These are phyloP conservation scores for Cutaneotrichosporon spelunceum DNA, from an alignment of 1,284 basidiomycete genomes.

Conservation along the genomic window DNA sequence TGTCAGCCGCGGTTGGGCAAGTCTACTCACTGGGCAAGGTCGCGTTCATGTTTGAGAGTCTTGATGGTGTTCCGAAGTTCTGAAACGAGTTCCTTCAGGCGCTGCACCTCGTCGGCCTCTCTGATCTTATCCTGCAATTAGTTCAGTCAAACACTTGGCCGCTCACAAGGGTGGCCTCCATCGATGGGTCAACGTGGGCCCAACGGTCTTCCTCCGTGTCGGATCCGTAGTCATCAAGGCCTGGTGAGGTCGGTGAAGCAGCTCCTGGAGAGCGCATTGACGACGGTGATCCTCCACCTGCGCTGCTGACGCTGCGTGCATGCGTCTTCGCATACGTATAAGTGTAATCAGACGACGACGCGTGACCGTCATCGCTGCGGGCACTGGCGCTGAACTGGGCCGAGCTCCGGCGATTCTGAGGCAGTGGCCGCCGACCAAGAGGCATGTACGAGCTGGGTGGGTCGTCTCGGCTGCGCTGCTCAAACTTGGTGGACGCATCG, in stretches of 20 bases:
- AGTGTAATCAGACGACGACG: neutral
- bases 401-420: constrained; percentile 25
- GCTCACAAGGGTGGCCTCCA: neutral
- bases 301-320: neutral
- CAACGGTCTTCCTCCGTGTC: neutral
- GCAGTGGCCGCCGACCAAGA: neutral
- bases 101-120: constrained; percentile 1
- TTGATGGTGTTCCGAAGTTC: constrained; percentile 5
- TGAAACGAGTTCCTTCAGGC: constrained; percentile 6
- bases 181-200: neutral
- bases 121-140: constrained; percentile 19
- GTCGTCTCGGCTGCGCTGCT: constrained; percentile 4
- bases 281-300: neutral
- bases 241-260: neutral
- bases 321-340: neutral
- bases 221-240: neutral
- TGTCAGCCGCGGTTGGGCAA: neutral
- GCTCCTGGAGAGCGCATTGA: neutral
- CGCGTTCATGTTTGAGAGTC: constrained; percentile 1
- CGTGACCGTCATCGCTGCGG: constrained; percentile 22
- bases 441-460: constrained; percentile 5
- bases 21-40: neutral
- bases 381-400: constrained; percentile 19
- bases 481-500: constrained; percentile 3
- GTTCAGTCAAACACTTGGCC: neutral